These are phyloP conservation scores for Gentiana macrophylla DNA, from an alignment of 257 asterid species.

Conservation along the genomic window DNA sequence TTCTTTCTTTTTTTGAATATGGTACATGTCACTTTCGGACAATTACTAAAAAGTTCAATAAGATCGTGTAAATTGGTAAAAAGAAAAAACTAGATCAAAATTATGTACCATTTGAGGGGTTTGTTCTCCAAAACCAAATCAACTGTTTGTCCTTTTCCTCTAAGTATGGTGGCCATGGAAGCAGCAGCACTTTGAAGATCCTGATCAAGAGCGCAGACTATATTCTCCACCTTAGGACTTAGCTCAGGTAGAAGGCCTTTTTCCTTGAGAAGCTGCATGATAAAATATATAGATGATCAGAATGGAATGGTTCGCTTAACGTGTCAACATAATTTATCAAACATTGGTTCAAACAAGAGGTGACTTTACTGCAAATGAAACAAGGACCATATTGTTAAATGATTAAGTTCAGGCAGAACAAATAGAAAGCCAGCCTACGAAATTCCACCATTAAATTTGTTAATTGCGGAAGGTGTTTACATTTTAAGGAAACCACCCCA, in stretches of 20 bases:
- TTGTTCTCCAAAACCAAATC: conserved; percentile 88
- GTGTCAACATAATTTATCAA: neutral
- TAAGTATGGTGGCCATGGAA: conserved; percentile 60
- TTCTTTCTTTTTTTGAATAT: too few relatives aligned
- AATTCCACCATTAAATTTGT: too few relatives aligned
- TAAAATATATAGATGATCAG: neutral
- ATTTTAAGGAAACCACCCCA: too few relatives aligned
- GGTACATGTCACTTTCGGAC: too few relatives aligned
- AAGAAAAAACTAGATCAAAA: neutral
- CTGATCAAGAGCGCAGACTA: conserved; percentile 76
- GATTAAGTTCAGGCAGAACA: too few relatives aligned
- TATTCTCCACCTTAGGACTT: conserved; percentile 50
- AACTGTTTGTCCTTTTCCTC: conserved; percentile 76
- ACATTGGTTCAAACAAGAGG: conserved; percentile 1
- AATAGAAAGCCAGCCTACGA: too few relatives aligned
- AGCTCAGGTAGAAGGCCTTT: conserved; percentile 77
- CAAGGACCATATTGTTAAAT: too few relatives aligned
- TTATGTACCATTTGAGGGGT: conserved; percentile 76
- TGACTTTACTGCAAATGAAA: neutral
- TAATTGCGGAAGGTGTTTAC: too few relatives aligned
- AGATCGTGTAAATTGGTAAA: neutral
- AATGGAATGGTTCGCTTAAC: neutral
- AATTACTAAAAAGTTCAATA: neutral
- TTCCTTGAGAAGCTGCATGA: conserved; percentile 77
- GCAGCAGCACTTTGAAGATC: conserved; percentile 76